These are phyloP conservation scores for Aspergillus amoenus DNA, from an alignment of 2,329 filamentous ascomycete species.

Conservation along the genomic window DNA sequence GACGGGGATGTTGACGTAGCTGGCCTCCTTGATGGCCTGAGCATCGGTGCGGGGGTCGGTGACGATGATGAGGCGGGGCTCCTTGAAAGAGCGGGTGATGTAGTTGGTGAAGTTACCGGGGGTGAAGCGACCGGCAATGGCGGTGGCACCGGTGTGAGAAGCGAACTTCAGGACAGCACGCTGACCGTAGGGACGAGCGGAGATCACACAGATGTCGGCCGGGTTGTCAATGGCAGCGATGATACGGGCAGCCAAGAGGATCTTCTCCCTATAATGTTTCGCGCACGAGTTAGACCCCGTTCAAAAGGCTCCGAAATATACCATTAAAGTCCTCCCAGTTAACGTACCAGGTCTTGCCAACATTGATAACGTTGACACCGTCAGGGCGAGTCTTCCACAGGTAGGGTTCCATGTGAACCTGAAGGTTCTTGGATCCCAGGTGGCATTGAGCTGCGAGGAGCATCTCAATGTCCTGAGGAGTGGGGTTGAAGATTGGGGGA, in stretches of 20 bases:
- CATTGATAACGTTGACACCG: slow-evolving; percentile 98
- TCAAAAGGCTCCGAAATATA: neutral
- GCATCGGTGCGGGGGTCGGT: slow-evolving; percentile 99
- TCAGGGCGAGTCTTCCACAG: slow-evolving; percentile 99
- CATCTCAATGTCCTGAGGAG: slow-evolving; percentile 98
- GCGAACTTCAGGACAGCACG: slow-evolving; percentile 99
- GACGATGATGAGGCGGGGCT: slow-evolving; percentile 98
- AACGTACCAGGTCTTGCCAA: slow-evolving; percentile 98
- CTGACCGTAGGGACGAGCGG: slow-evolving; percentile 98
- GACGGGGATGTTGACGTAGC: slow-evolving; percentile 99
- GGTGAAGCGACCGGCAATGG: slow-evolving; percentile 99
- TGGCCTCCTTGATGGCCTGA: slow-evolving; percentile 99
- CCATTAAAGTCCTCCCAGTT: neutral
- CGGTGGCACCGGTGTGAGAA: slow-evolving; percentile 93
- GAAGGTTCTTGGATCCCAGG: slow-evolving; percentile 97
- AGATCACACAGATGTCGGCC: slow-evolving; percentile 98
- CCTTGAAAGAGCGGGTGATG: slow-evolving; percentile 99
- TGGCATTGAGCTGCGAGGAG: slow-evolving; percentile 96
- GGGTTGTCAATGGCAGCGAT: slow-evolving; percentile 99
- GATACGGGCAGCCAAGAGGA: slow-evolving; percentile 96
- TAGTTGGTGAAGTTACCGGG: slow-evolving; percentile 99
- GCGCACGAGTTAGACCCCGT: slow-evolving; percentile 20
- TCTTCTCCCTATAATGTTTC: slow-evolving; percentile 80
- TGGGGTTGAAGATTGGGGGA: slow-evolving; percentile 93
- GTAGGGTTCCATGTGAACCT: slow-evolving; percentile 99